These are phyloP conservation scores for Penstemon davidsonii DNA, from an alignment of 257 asterid genomes.

Conservation along the genomic window DNA sequence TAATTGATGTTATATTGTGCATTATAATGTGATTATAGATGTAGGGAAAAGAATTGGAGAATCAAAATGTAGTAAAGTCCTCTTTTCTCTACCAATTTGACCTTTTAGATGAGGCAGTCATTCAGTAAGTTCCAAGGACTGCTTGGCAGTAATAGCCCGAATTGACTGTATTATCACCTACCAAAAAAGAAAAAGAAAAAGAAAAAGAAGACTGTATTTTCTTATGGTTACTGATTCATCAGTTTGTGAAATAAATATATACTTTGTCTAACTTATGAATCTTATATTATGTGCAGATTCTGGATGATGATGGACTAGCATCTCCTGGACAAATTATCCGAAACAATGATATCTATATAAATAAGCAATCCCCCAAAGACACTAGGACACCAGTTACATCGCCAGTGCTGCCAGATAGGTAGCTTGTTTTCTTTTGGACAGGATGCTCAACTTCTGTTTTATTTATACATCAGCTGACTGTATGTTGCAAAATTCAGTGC, in stretches of 20 bases:
- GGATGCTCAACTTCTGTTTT: constrained; percentile 19
- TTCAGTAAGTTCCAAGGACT: constrained; percentile 3
- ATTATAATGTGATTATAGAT: neutral
- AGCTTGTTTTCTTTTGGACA: neutral
- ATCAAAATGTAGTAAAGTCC: constrained; percentile 1
- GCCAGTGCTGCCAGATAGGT: constrained; percentile 61
- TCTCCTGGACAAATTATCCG: constrained; percentile 94
- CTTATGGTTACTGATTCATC: neutral
- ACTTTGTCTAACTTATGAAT: constrained; percentile 16
- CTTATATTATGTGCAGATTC: constrained; percentile 48
- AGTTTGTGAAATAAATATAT: constrained; percentile 12
- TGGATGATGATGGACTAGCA: constrained; percentile 94
- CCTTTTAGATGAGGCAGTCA: no score
- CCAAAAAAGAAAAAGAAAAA: no score
- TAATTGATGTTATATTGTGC: constrained; percentile 18
- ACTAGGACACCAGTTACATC: constrained; percentile 34
- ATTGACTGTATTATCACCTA: no score
- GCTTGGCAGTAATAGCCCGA: no score
- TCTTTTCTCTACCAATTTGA: no score
- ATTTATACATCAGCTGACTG: constrained; percentile 10
- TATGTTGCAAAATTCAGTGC: constrained; percentile 43
- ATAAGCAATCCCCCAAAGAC: constrained; percentile 67
- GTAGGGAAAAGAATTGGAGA: constrained; percentile 4
- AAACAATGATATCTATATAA: constrained; percentile 58
- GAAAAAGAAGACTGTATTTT: neutral